Percentiles rank a stretch among this genome's conserved stretches.
phyloP scores from a whole-genome alignment of 2,329 filamentous ascomycete species.

The Fusarium sp. region DNA sequence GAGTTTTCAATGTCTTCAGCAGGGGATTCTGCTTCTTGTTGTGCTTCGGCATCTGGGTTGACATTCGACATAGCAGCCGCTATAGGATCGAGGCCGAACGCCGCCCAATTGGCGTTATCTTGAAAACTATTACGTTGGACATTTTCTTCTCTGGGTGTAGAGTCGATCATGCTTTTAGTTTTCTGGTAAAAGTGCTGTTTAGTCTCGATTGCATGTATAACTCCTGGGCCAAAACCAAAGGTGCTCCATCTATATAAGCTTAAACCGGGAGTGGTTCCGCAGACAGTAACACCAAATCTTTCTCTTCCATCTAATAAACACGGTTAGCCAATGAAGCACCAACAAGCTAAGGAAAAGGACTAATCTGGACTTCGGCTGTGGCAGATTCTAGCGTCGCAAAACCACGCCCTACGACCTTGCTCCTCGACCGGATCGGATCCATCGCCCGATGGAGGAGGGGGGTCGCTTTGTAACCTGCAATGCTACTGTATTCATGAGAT shows the following conservation, averaged over 20 bases:
- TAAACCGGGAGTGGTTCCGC: conserved; percentile 23
- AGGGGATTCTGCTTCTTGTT: conserved; percentile 20
- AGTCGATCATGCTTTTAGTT: conserved; percentile 8
- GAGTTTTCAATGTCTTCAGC: conserved; percentile 37
- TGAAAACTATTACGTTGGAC: not conserved
- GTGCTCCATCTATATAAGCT: conserved; percentile 11
- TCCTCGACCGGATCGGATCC: conserved; percentile 34
- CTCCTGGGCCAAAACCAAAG: not conserved
- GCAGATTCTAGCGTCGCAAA: conserved; percentile 25
- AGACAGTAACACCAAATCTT: not conserved
- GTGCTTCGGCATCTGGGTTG: conserved; percentile 31
- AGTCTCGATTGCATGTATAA: not conserved
- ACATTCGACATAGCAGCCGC: conserved; percentile 32
- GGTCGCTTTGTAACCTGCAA: not conserved
- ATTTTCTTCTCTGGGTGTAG: not conserved
- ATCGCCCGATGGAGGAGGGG: conserved; percentile 22
- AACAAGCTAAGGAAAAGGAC: conserved; percentile 11
- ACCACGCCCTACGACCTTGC: conserved; percentile 14
- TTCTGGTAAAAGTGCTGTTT: not conserved
- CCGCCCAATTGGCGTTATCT: conserved; percentile 26
- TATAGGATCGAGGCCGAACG: conserved; percentile 39
- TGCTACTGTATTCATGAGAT: not conserved
- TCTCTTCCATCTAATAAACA: not conserved
- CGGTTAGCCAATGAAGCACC: not conserved
- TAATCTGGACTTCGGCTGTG: conserved; percentile 23